Percentiles rank a stretch among this genome's conserved stretches.
These are phyloP conservation scores for Backusella australiensis DNA, from an alignment of 192 early-diverging fungal genomes.

Conservation along the genomic window DNA sequence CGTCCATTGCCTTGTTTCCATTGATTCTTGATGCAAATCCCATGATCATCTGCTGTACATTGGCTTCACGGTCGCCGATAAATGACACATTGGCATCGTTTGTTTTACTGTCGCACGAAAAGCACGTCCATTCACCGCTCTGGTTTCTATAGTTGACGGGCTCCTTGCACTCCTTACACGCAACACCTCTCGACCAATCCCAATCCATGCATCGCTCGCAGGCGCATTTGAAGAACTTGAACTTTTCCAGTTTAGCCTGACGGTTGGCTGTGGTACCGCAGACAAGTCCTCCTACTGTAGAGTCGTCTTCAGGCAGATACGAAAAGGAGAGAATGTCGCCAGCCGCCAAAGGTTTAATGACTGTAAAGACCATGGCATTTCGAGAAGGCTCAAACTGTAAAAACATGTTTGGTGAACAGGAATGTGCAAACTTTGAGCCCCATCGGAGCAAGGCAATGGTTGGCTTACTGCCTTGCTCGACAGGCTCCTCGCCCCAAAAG, in stretches of 20 bases:
- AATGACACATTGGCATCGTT: neutral
- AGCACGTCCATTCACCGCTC: conserved; percentile 10
- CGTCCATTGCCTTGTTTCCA: neutral
- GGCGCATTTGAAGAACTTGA: conserved; percentile 35
- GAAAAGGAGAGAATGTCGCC: conserved; percentile 32
- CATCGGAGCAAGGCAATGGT: conserved; percentile 28
- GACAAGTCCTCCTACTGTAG: conserved; percentile 29
- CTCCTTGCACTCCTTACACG: conserved; percentile 12
- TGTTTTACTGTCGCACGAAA: neutral
- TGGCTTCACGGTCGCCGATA: conserved; percentile 23
- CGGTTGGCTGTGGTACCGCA: conserved; percentile 31
- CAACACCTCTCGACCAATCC: conserved; percentile 24
- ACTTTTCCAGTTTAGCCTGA: conserved; percentile 19
- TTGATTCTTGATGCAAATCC: conserved; percentile 19
- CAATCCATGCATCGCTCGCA: conserved; percentile 30
- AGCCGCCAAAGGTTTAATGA: conserved; percentile 7
- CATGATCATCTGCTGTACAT: conserved; percentile 24
- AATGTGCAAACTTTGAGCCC: conserved; percentile 40
- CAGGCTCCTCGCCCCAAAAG: neutral
- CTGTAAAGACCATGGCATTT: conserved; percentile 26
- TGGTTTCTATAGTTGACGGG: neutral
- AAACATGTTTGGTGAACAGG: conserved; percentile 36
- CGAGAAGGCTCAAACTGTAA: conserved; percentile 25
- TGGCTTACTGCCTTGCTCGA: conserved; percentile 7
- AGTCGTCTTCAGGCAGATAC: conserved; percentile 37